These are phyloP conservation scores for Limonium bicolor DNA, from an alignment of 148 eudicot species.

Conservation along the genomic window DNA sequence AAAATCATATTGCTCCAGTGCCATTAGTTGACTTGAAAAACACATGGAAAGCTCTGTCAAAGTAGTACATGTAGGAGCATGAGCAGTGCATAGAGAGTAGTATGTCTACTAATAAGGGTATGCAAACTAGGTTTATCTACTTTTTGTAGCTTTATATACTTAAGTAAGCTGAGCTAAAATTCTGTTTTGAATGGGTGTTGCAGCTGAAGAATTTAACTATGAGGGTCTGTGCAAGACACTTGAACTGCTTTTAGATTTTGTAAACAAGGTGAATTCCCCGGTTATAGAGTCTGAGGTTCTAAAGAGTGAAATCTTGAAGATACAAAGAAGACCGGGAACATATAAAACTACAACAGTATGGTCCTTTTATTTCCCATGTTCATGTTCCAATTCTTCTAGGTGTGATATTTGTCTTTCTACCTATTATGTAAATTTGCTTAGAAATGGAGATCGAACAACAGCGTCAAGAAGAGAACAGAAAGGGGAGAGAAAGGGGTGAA, in stretches of 20 bases:
- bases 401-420: too few species aligned
- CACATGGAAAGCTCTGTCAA: slow-evolving; percentile 60
- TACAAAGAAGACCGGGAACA: slow-evolving; percentile 72
- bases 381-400: too few species aligned
- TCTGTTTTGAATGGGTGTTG: slow-evolving; percentile 1
- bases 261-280: slow-evolving; percentile 55
- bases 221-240: slow-evolving; percentile 43
- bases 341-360: too few species aligned
- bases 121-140: not conserved
- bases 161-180: not conserved
- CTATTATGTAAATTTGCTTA: too few species aligned
- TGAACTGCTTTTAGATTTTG: slow-evolving; percentile 58
- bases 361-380: too few species aligned
- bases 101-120: slow-evolving; percentile 39
- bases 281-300: slow-evolving; percentile 72
- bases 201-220: slow-evolving; percentile 39
- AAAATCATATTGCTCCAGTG: slow-evolving; percentile 38
- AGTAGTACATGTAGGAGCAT: slow-evolving; percentile 67
- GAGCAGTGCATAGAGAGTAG: slow-evolving; percentile 55
- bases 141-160: not conserved
- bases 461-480: too few species aligned
- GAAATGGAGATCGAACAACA: too few species aligned
- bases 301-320: slow-evolving; percentile 67
- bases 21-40: slow-evolving; percentile 48
- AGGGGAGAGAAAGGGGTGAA: too few species aligned